Percentiles rank a stretch among this genome's conserved stretches.
These are phyloP conservation scores for Plantago coronopus DNA, from an alignment of 305 asterid genomes.

Conservation along the genomic window DNA sequence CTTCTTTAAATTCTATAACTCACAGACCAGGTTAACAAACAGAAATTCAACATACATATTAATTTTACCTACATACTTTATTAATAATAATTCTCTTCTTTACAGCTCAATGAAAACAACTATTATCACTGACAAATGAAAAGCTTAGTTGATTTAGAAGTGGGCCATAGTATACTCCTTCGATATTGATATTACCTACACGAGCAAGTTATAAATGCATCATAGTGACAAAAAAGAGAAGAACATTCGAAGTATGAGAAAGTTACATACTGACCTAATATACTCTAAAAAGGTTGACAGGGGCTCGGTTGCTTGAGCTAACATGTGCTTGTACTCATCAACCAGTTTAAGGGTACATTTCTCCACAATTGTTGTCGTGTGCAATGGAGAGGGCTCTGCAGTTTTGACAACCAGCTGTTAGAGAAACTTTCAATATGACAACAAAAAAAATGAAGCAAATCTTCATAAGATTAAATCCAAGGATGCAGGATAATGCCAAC, in stretches of 20 bases:
- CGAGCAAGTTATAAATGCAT: not conserved
- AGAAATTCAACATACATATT: not conserved
- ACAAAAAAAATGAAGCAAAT: not conserved
- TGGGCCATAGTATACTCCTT: not conserved
- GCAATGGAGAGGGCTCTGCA: slow-evolving; percentile 96
- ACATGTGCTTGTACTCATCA: slow-evolving; percentile 93
- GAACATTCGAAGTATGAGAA: not conserved
- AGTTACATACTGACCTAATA: slow-evolving; percentile 55
- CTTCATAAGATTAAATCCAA: not conserved
- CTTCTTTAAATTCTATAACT: not conserved
- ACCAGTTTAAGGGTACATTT: slow-evolving; percentile 95
- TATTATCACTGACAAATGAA: no score
- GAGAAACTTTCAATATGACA: not conserved
- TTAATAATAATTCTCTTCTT: no score
- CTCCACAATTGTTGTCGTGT: slow-evolving; percentile 97
- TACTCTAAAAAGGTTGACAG: slow-evolving; percentile 87
- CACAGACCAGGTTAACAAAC: slow-evolving; percentile 6
- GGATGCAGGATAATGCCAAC: not conserved
- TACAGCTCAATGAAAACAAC: no score
- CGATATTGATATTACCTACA: not conserved
- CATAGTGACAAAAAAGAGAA: not conserved
- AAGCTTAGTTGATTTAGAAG: not conserved
- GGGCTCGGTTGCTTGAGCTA: slow-evolving; percentile 96
- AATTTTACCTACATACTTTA: not conserved
- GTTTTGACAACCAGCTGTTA: not conserved